Conservation (phyloP, 129 eudicot genomes). For the Rutidosis leptorrhynchoides region DNA sequence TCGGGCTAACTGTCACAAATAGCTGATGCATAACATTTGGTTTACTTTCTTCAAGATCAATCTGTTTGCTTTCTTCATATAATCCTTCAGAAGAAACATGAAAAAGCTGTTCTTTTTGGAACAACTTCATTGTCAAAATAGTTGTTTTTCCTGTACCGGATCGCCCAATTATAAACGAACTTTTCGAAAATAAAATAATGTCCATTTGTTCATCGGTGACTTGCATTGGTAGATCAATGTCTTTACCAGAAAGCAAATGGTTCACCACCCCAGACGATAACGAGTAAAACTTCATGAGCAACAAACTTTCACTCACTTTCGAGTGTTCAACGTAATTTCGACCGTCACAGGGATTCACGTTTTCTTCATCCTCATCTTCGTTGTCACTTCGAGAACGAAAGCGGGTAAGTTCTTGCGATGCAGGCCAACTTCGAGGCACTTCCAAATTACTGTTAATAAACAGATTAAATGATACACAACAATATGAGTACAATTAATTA, state of each 20-base stretch:
- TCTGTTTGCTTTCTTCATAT: background rate
- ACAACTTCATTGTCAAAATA: constrained; percentile 64
- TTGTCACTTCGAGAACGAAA: background rate
- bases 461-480: background rate
- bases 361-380: background rate
- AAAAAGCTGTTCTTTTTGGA: constrained; percentile 44
- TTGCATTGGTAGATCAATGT: constrained; percentile 61
- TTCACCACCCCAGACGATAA: constrained; percentile 48
- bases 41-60: constrained; percentile 11
- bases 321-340: constrained; percentile 62
- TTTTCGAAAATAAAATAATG: constrained; percentile 43
- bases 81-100: constrained; percentile 39
- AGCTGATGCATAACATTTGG: constrained; percentile 46
- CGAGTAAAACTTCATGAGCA: constrained; percentile 74
- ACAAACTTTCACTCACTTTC: constrained; percentile 72
- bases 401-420: background rate
- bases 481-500: background rate
- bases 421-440: background rate
- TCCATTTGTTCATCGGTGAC: constrained; percentile 66
- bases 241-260: constrained; percentile 60
- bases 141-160: constrained; percentile 90
- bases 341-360: constrained; percentile 28
- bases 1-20: constrained; percentile 87
- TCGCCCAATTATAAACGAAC: constrained; percentile 66
- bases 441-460: constrained; percentile 1